Evolutionary conservation across 148 eudicot species (phyloP).

Genomic region (Chenopodium formosanum): DNA sequence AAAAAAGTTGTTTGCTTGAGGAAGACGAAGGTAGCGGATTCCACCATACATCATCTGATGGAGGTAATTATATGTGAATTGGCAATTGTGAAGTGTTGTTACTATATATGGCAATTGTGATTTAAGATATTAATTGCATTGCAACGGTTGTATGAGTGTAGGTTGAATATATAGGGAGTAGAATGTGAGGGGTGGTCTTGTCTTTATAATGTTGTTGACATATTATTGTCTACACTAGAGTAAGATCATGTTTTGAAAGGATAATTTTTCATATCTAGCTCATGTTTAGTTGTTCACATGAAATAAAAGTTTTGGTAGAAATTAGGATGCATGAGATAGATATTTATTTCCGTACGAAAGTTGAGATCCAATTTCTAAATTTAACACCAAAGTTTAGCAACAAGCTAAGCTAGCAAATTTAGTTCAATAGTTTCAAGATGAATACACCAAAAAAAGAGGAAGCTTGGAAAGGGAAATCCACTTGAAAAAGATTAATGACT

Average conservation of each 20-base stretch:
- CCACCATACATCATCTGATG: constrained; percentile 76
- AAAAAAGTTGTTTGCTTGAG: constrained; percentile 66
- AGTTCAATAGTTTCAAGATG: too few species aligned
- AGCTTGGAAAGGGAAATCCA: not conserved
- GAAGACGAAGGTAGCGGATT: constrained; percentile 84
- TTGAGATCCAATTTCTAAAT: too few species aligned
- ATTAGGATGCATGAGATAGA: too few species aligned
- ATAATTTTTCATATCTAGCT: too few species aligned
- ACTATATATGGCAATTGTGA: not conserved
- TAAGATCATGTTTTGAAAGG: too few species aligned
- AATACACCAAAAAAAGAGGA: not conserved
- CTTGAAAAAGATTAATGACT: not conserved
- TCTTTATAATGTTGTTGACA: too few species aligned
- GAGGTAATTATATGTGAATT: constrained; percentile 46
- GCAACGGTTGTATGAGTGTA: not conserved
- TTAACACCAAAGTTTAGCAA: too few species aligned
- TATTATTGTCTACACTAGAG: too few species aligned
- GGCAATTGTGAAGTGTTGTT: not conserved
- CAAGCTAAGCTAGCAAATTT: too few species aligned
- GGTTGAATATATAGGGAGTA: not conserved
- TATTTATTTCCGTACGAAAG: too few species aligned
- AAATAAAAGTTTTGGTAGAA: too few species aligned
- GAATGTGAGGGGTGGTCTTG: not conserved
- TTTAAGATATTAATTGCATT: not conserved
- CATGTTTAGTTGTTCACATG: too few species aligned